Evolutionary conservation across 2,329 filamentous ascomycete genomes (phyloP), one percentile per base, ranked within the genome.

Genomic region (Paecilomyces sp.): DNA sequence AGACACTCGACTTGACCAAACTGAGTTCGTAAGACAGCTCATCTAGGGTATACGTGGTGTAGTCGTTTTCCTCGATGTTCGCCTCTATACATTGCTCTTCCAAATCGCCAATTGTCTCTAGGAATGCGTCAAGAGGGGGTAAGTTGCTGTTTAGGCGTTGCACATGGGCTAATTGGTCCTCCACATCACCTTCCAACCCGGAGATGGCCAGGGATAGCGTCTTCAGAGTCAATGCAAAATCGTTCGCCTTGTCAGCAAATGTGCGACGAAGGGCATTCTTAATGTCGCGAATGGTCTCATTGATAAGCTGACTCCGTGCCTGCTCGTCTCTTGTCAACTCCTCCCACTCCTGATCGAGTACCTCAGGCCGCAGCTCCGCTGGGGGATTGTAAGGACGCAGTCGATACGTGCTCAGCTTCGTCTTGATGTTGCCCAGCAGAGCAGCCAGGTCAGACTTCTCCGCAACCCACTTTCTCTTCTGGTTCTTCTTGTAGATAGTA

Each of bases 11-110:
- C 72, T 92, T 92, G 60, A 97, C 94, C 31, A 99, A 83, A 15
- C 91, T 88, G 60, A 97, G 83, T 77, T 99, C 94, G 77, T 99
- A 99, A 61, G 87, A 87, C 51, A 99, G 83, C 76, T 99, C 94
- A 71, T 99, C 94, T 74, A 97, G 94, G 9, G 93, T 96, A 77
- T 97, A 97, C 8, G 93, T 97, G n/a, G 94, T 99, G 75, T 94
- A 97, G 79, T 99, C 94, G 75, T 99, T 99, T 71, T 99, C 94
- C 75, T 99, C 94, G 64, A 99, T 97, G 73, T 99, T 97, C 63
- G 94, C 94, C 79, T 97, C 93, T 61, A 88, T 85, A 73, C 94
- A 99, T 76, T 96, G 91, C 64, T 86, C 85, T 70, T 97, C 92
- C 55, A 97, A 84, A 11, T 85, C 86, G 13, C 87, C 90, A 70